Percentiles rank a stretch among this genome's conserved stretches.
Conservation (phyloP, 495 filamentous ascomycete species). For the Penicillium odoratum region DNA sequence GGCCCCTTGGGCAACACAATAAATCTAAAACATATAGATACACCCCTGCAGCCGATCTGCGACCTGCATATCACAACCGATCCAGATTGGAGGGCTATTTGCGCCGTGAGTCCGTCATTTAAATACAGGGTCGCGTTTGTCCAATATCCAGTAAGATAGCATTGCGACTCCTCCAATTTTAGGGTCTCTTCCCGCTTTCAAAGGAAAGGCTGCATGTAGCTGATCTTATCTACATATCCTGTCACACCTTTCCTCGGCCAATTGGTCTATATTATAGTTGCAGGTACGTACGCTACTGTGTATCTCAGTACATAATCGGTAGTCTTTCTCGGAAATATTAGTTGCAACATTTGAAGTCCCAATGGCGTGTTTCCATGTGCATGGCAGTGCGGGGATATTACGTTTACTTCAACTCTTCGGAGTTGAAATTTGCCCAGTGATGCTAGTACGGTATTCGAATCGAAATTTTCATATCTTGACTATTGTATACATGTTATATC, state of each 20-base stretch:
- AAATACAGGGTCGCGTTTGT: not conserved
- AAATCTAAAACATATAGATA: slow-evolving; percentile 17
- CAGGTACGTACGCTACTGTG: not conserved
- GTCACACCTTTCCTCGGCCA: not conserved
- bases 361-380: not conserved
- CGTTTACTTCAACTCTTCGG: not conserved
- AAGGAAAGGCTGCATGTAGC: not conserved
- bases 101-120: not conserved
- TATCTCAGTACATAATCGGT: not conserved
- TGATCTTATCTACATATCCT: not conserved
- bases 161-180: not conserved
- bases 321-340: not conserved
- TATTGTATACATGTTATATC: not conserved
- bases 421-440: not conserved
- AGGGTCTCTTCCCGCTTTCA: not conserved
- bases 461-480: not conserved
- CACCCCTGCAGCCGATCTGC: slow-evolving; percentile 28
- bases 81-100: slow-evolving; percentile 19
- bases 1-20: not conserved
- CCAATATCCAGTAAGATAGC: not conserved
- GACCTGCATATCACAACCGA: slow-evolving; percentile 18
- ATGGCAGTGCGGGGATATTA: not conserved
- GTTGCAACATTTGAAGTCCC: not conserved
- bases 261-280: not conserved
- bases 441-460: not conserved